Conservation (phyloP, 176 grass and related monocot genomes). For the Cocos nucifera region DNA sequence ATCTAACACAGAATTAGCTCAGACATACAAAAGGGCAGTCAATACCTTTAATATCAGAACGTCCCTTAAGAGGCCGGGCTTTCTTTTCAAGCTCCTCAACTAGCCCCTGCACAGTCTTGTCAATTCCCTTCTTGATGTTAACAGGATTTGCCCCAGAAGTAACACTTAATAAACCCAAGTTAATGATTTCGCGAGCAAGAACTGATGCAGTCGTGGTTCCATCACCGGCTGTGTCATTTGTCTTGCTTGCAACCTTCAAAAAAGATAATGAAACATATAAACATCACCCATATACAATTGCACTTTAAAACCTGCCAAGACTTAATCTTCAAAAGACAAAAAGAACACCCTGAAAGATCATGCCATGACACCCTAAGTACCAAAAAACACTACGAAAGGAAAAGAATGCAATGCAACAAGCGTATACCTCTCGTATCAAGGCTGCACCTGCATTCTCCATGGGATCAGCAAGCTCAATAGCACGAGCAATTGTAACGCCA, state of each 20-base stretch:
- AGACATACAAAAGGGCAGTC: background rate
- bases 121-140: constrained; percentile 9
- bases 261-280: background rate
- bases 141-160: constrained; percentile 10
- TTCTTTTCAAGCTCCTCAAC: constrained; percentile 12
- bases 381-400: background rate
- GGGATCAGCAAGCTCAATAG: constrained; percentile 66
- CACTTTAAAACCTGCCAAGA: too few species aligned
- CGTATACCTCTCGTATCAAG: constrained; percentile 47
- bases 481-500: constrained; percentile 62
- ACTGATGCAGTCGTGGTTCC: too few species aligned
- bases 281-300: too few species aligned
- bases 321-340: too few species aligned
- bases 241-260: background rate
- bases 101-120: constrained; percentile 5
- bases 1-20: too few species aligned
- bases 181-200: background rate
- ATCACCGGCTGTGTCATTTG: background rate
- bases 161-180: constrained; percentile 3
- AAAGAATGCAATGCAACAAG: background rate
- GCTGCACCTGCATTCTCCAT: constrained; percentile 71
- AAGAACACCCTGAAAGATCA: too few species aligned
- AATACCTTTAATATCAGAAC: constrained; percentile 6
- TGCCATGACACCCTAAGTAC: too few species aligned
- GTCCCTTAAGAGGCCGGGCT: background rate